Percentiles rank a stretch among this genome's conserved stretches.
phyloP scores from a whole-genome alignment of 116 monocot genomes.

The Thalassia testudinum region DNA sequence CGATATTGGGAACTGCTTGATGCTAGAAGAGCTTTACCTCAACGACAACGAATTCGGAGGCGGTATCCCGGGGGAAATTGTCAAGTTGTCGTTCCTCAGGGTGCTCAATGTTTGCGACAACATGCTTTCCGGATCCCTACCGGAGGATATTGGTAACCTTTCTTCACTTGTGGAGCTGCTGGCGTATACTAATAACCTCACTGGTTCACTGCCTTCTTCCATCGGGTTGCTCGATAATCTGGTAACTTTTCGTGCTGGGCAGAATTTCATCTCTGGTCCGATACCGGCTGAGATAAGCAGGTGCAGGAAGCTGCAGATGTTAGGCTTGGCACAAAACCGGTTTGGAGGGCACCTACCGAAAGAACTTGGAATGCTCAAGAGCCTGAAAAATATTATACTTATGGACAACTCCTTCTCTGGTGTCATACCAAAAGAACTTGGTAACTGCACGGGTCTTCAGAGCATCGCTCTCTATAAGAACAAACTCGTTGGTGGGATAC shows the following conservation, averaged over 20 bases:
- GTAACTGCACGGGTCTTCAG: conserved; percentile 42
- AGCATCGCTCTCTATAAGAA: conserved; percentile 81
- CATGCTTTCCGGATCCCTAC: conserved; percentile 52
- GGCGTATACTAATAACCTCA: conserved; percentile 61
- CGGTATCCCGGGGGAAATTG: conserved; percentile 48
- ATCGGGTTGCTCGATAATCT: conserved; percentile 71
- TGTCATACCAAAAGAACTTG: conserved; percentile 49
- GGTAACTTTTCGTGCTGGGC: conserved; percentile 39
- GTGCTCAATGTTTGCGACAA: conserved; percentile 66
- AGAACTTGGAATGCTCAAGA: conserved; percentile 47
- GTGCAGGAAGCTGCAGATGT: conserved; percentile 30
- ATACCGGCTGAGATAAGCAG: conserved; percentile 65
- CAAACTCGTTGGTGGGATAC: conserved; percentile 58
- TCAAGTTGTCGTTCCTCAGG: conserved; percentile 31
- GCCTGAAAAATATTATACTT: conserved; percentile 42
- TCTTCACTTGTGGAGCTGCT: conserved; percentile 43
- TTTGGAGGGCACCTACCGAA: conserved; percentile 52
- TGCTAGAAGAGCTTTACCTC: conserved; percentile 31
- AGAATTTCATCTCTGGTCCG: conserved; percentile 57
- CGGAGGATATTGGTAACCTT: conserved; percentile 68
- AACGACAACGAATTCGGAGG: conserved; percentile 69
- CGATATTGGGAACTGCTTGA: conserved; percentile 62
- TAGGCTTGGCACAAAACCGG: conserved; percentile 88
- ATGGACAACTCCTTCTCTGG: conserved; percentile 66
- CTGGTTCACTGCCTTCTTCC: conserved; percentile 46